phyloP scores from a whole-genome alignment of 306 rosid genomes.

The Dryas drummondii region DNA sequence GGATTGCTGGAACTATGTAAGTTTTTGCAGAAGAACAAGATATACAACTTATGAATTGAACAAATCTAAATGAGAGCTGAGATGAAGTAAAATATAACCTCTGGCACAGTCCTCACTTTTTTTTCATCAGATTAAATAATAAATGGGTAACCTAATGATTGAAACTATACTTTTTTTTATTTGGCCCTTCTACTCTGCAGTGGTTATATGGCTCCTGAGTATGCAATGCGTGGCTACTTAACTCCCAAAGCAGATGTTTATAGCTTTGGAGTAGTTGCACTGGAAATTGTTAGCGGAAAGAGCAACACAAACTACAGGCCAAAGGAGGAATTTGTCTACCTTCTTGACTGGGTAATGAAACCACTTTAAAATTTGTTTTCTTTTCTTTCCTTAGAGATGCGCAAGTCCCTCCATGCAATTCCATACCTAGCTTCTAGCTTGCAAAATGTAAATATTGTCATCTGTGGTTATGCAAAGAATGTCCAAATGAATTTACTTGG shows the following conservation, averaged over 20 bases:
- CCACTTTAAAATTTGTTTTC: constrained; percentile 14
- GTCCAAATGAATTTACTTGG: neutral
- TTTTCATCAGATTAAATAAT: too few species aligned
- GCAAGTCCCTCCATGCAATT: neutral
- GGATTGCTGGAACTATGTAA: constrained; percentile 97
- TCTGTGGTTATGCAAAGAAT: neutral
- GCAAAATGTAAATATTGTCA: neutral
- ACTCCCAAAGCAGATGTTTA: constrained; percentile 84
- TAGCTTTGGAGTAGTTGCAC: constrained; percentile 89
- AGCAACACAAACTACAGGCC: constrained; percentile 93
- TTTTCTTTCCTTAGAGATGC: neutral
- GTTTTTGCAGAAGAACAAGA: constrained; percentile 23
- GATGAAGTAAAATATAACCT: neutral
- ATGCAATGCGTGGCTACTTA: constrained; percentile 94
- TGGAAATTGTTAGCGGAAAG: constrained; percentile 86
- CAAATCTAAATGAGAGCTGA: neutral
- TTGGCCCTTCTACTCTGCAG: constrained; percentile 38
- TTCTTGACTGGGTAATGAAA: constrained; percentile 86
- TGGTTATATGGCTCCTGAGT: constrained; percentile 99
- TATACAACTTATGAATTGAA: neutral
- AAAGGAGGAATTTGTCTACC: constrained; percentile 78
- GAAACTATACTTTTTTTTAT: neutral
- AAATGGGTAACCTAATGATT: neutral
- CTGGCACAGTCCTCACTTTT: neutral
- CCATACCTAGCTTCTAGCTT: neutral